Conservation (phyloP, 352 stramenopile species). For the Phytophthora rubi region DNA sequence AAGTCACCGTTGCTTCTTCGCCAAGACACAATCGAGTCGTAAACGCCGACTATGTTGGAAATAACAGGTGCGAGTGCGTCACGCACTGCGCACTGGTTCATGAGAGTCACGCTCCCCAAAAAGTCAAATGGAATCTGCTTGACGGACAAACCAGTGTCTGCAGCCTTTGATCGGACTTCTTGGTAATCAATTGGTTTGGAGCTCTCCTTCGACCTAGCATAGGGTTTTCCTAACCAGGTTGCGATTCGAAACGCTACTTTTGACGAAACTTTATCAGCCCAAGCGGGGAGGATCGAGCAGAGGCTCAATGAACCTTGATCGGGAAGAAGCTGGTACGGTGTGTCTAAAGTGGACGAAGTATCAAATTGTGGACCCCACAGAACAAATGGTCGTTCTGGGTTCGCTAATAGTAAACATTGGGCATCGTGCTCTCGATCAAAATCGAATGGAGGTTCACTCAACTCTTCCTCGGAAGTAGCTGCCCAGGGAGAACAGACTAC, state of each 20-base stretch:
- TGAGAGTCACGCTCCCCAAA: conserved; percentile 12
- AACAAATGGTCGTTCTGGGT: conserved; percentile 21
- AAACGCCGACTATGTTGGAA: conserved; percentile 21
- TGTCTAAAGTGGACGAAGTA: not conserved
- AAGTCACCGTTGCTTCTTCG: conserved; percentile 39
- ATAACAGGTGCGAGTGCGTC: conserved; percentile 21
- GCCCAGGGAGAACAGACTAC: conserved; percentile 29
- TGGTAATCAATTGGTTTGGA: conserved; percentile 6
- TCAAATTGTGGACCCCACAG: conserved; percentile 21
- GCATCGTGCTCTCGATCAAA: conserved; percentile 28
- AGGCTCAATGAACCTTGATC: not conserved
- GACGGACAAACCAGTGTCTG: conserved; percentile 8
- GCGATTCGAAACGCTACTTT: conserved; percentile 28
- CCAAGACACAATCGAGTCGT: conserved; percentile 36
- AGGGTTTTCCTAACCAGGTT: conserved; percentile 23
- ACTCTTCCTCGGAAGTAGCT: conserved; percentile 10
- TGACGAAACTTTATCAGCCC: conserved; percentile 11
- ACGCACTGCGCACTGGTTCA: conserved; percentile 15
- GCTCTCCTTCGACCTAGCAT: not conserved
- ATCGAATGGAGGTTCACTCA: conserved; percentile 20
- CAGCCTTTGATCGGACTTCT: conserved; percentile 5
- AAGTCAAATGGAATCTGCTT: conserved; percentile 34
- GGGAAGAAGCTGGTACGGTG: not conserved
- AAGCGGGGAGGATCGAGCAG: conserved; percentile 18
- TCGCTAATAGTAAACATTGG: conserved; percentile 14